Conservation (phyloP, 1,139 yeast species). For the Suhomyces chickasaworum region DNA sequence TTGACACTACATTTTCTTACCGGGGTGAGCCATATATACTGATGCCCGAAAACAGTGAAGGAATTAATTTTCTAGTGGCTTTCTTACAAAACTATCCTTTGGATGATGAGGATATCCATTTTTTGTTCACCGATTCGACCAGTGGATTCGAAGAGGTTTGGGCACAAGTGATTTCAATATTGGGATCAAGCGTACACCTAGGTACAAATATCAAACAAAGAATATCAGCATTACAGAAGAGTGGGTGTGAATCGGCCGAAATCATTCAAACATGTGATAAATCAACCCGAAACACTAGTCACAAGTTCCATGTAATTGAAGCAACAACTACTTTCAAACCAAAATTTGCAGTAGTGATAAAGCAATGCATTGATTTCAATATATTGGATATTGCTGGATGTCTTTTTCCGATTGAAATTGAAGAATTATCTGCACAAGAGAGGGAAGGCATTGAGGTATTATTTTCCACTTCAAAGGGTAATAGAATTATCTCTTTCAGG, state of each 20-base stretch:
- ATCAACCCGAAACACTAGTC: background rate
- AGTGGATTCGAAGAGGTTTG: constrained; percentile 62
- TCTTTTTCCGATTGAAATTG: constrained; percentile 29
- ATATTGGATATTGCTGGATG: constrained; percentile 36
- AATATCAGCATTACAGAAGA: constrained; percentile 11
- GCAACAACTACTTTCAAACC: constrained; percentile 1
- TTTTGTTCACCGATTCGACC: constrained; percentile 43
- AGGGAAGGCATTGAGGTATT: constrained; percentile 17
- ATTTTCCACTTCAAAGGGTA: constrained; percentile 26
- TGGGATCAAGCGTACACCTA: constrained; percentile 37
- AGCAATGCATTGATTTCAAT: constrained; percentile 46
- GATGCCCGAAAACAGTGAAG: constrained; percentile 45
- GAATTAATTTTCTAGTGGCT: constrained; percentile 37
- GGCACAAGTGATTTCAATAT: constrained; percentile 38
- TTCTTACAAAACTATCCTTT: constrained; percentile 46
- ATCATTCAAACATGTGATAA: background rate
- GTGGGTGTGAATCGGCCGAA: background rate
- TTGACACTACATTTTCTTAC: constrained; percentile 59
- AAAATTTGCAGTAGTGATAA: constrained; percentile 24
- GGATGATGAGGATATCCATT: constrained; percentile 40
- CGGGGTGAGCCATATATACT: constrained; percentile 53
- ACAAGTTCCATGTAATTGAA: constrained; percentile 9
- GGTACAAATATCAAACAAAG: constrained; percentile 27
- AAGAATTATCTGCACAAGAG: constrained; percentile 20
- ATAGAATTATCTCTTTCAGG: constrained; percentile 25